Percentiles rank a stretch among this genome's conserved stretches.
These are phyloP conservation scores for Penicillium fimorum DNA, from an alignment of 495 filamentous ascomycete genomes.

Conservation along the genomic window DNA sequence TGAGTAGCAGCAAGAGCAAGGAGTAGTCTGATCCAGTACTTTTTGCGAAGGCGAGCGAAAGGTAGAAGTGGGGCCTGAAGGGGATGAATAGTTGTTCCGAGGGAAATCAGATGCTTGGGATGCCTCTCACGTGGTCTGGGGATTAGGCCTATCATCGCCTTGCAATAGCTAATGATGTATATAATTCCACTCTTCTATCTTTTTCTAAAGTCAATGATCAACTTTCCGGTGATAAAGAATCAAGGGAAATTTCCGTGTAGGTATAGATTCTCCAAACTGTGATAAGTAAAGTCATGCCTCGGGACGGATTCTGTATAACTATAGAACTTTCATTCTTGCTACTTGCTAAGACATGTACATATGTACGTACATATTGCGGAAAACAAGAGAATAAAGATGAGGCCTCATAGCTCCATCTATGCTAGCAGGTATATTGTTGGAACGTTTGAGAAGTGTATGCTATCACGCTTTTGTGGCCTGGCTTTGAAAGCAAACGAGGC, in stretches of 20 bases:
- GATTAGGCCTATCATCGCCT: constrained; percentile 6
- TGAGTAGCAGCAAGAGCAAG: background rate
- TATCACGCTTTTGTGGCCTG: background rate
- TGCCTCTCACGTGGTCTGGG: constrained; percentile 1
- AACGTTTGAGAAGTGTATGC: background rate
- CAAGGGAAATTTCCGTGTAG: background rate
- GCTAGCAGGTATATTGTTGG: no score
- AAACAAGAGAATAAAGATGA: background rate
- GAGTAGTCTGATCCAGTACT: constrained; percentile 10
- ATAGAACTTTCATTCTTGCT: background rate
- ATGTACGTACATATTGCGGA: no score
- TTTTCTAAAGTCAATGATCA: background rate
- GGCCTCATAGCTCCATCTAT: background rate
- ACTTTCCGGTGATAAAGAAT: background rate
- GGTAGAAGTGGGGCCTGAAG: constrained; percentile 1
- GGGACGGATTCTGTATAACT: background rate
- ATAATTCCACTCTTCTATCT: background rate
- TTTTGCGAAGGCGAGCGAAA: constrained; percentile 6
- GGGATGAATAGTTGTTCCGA: constrained; percentile 2
- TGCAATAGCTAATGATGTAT: constrained; percentile 6
- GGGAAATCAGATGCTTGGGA: background rate
- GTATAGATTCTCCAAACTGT: background rate
- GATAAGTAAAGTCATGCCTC: background rate
- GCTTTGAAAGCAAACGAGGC: background rate
- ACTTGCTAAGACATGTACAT: no score